Evolutionary conservation across 2,329 filamentous ascomycete species (phyloP), one percentile per base, ranked within the genome.

Genomic region (Pseudovirgaria hyperparasitica): DNA sequence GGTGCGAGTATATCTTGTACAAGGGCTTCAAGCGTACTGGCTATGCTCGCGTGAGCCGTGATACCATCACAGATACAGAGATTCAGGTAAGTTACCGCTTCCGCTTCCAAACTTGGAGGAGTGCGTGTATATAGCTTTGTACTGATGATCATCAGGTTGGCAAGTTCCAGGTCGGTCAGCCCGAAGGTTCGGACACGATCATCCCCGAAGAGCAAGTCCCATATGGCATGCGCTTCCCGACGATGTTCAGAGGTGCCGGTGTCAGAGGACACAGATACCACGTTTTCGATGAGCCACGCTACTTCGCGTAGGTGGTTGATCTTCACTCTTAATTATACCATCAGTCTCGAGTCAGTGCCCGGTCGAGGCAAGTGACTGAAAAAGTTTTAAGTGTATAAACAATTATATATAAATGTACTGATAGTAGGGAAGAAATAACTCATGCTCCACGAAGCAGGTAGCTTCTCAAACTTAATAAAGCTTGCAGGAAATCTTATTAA

Each of bases 1-100:
- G 90, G 90, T 98, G 90, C 62, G 87, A 98, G 62, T 98, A 98
- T 55, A 94, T 98, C 39, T 62, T 98, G 15, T 98, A 84, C 66
- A 94, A 94, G 64, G 76, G 76, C 9, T 58, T 98, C 35, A 77
- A 76, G 55, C 70, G 87, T 35, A 77, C 80, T 0, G 87, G 84
- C 2, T 98, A 98, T 51, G 90, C 90, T 4, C 67, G 90, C 28
- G 77, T 98, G 27, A 87, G 79, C 43, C 69, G 90, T 42, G 76
- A 76, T 41, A 92, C 82, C 2, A 96, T 98, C 41, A 98, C 90
- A 9, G 90, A 98, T 50, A 98, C 90, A 2, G 90, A 98, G 58
- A 65, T 98, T 29, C 90, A 98, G 65, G 81, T 75, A 60, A 45
- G 61, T 45, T 14, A 16, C 15, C 19, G 9, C 8, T 15, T 25